Evolutionary conservation across 202 grass and related monocot species (phyloP), one percentile per base, ranked within the genome.

Genomic region (Carex arenaria): DNA sequence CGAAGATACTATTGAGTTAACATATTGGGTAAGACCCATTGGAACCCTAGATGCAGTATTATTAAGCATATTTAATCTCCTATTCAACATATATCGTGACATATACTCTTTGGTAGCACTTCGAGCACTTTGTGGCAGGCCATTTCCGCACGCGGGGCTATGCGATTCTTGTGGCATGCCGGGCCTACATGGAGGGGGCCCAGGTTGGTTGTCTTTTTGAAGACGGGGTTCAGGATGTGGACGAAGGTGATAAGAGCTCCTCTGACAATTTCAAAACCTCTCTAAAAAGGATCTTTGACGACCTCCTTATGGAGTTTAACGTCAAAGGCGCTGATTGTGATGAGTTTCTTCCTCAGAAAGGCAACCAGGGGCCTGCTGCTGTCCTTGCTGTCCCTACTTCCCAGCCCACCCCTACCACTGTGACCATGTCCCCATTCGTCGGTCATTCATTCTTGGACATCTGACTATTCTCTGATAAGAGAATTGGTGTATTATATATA

Each of bases 221-320:
- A 63, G 64, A 87, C 4, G 88, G 88, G 22, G 84, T 90, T 28
- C 86, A 92, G 49, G 88, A 94, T 62, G 93, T 94, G 12, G 74
- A 92, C 5, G 90, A 94, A 61, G 93, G 90, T 9, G 89, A 91
- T 80, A 94, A 86, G 79, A 92, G 91, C 85, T 94, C 85, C 88
- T 92, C 91, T 0, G 12, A 28, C 19, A 65, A 57, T 36, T 97
- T 94, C 85, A 97, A 92, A 80, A 36, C 2, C 12, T 84, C 84
- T 5, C 71, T 97, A 17, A 90, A 87, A 80, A 84, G n/a, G 22
- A 45, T 90, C 10, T 85, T 90, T 13, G 79, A 86, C 38, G 88
- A 92, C 40, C 88, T 97, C 36, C 38, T 90, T 23, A 94, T 89
- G 87, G 96, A 94, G 43, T 89, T 99, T 59, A 88, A 88, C 1